Percentiles rank a stretch among this genome's conserved stretches.
phyloP scores from a whole-genome alignment of 208 protist species.

The Tritrichomonas foetus region DNA sequence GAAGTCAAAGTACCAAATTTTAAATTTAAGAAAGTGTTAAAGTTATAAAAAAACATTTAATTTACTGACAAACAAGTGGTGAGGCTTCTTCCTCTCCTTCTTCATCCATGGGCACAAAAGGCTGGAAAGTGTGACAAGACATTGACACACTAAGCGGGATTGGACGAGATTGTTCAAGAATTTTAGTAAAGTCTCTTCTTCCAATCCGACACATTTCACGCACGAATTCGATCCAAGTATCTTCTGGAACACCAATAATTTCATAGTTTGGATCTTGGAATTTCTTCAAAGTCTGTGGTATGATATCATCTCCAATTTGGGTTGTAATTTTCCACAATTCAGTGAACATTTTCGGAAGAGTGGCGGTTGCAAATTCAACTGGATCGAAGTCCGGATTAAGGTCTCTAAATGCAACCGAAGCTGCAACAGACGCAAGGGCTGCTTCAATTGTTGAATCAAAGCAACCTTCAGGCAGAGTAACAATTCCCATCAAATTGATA shows the following conservation, averaged over 20 bases:
- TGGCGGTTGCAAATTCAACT: no score
- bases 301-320: neutral
- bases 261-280: neutral
- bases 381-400: neutral
- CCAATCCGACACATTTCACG: neutral
- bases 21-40: no score
- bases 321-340: neutral
- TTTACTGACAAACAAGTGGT: no score
- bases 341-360: neutral
- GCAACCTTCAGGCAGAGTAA: neutral
- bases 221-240: neutral
- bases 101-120: no score
- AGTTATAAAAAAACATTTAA: no score
- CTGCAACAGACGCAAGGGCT: neutral
- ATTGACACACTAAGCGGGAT: neutral
- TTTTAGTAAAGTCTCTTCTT: neutral
- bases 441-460: neutral
- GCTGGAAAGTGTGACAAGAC: neutral
- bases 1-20: no score
- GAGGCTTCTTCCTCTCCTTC: no score
- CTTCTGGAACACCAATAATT: neutral
- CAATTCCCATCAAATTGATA: neutral
- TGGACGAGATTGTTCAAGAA: neutral
- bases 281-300: neutral
- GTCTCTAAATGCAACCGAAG: neutral